Percentiles rank a stretch among this genome's conserved stretches.
phyloP scores from a whole-genome alignment of 768 basidiomycete genomes.

The Amanita exitialis region DNA sequence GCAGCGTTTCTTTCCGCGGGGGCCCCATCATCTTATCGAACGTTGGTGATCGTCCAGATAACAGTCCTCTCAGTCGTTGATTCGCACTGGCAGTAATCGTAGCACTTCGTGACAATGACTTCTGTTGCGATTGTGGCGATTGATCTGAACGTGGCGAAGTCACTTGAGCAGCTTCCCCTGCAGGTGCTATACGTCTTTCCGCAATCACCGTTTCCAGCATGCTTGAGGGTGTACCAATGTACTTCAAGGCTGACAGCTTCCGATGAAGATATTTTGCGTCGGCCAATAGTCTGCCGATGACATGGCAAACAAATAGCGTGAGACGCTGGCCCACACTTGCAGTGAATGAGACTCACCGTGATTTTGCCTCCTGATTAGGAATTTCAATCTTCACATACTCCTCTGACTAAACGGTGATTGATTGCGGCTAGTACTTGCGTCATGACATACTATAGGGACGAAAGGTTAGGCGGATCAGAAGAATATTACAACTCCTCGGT shows the following conservation, averaged over 20 bases:
- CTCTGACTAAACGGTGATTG: conserved; percentile 80
- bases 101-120: conserved; percentile 19
- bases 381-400: conserved; percentile 80
- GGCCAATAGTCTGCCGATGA: conserved; percentile 51
- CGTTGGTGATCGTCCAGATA: conserved; percentile 27
- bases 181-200: conserved; percentile 57
- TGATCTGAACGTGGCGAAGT: conserved; percentile 12
- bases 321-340: not conserved
- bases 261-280: conserved; percentile 73
- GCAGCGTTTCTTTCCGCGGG: conserved; percentile 17
- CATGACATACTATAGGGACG: conserved; percentile 69
- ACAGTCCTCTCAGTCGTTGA: conserved; percentile 34
- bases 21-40: conserved; percentile 27
- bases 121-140: conserved; percentile 7
- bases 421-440: conserved; percentile 90
- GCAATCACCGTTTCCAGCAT: conserved; percentile 82
- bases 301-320: conserved; percentile 1
- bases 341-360: conserved; percentile 43
- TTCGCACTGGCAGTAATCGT: conserved; percentile 28
- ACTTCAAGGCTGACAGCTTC: conserved; percentile 66
- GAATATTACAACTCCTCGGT: conserved; percentile 6
- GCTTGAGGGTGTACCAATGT: conserved; percentile 56
- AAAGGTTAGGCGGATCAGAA: conserved; percentile 8
- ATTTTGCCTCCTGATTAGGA: conserved; percentile 75
- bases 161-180: conserved; percentile 9